Conservation (phyloP, 257 asterid species). For the Fraxinus americana region DNA sequence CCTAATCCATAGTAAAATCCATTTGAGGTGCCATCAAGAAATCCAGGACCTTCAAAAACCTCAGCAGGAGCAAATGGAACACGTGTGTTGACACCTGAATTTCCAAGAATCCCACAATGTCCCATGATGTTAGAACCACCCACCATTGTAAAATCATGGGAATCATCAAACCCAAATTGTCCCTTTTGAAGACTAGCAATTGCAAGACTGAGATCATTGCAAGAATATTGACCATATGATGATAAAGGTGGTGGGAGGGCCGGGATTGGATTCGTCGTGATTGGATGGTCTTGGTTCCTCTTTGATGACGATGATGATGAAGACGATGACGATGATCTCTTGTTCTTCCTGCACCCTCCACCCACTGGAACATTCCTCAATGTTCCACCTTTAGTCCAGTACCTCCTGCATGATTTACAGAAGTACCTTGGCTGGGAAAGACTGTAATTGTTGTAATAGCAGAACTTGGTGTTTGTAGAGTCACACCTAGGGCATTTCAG, state of each 20-base stretch:
- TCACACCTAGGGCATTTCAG: constrained; percentile 92
- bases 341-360: constrained; percentile 88
- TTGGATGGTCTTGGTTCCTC: constrained; percentile 47
- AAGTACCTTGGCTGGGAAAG: constrained; percentile 93
- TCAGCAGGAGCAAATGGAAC: constrained; percentile 24
- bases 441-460: constrained; percentile 95
- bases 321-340: constrained; percentile 51
- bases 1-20: constrained; percentile 47
- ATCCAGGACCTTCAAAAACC: constrained; percentile 38
- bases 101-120: constrained; percentile 16
- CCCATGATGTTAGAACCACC: constrained; percentile 33
- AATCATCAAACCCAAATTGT: constrained; percentile 27
- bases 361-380: constrained; percentile 91
- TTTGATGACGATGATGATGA: constrained; percentile 36
- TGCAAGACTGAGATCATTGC: constrained; percentile 62
- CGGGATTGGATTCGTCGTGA: constrained; percentile 38
- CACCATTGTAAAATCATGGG: constrained; percentile 33
- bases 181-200: constrained; percentile 72
- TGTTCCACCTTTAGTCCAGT: constrained; percentile 97
- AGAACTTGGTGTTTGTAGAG: constrained; percentile 89
- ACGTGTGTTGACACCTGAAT: constrained; percentile 9
- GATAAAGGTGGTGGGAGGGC: constrained; percentile 27
- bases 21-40: constrained; percentile 40
- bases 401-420: constrained; percentile 89
- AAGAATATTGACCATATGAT: constrained; percentile 29